Base-by-base conservation (phyloP, 495 filamentous ascomycete species). In the Tetracladium marchalianum region DNA sequence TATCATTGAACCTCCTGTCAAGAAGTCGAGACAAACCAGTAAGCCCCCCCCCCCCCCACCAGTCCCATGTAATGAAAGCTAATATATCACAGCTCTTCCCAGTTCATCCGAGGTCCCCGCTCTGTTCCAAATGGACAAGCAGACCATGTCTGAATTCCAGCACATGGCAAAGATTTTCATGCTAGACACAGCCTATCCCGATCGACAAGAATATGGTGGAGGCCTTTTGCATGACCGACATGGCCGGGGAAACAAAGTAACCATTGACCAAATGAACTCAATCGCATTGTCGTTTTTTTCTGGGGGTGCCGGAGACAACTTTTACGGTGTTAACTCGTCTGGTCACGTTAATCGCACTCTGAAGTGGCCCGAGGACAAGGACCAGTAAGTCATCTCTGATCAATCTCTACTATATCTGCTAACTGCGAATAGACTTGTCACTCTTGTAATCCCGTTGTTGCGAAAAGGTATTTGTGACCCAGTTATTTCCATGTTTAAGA, bases 131-230 rank as follows among this genome's bases (percentile, higher is more conserved):
- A 27, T 27, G 22, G 22, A 27, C 22, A 27, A 27, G 22, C 3
- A 27, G 22, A 27, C 22, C 22, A 27, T 27, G 22, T 8, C 41
- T n/a, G n/a, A n/a, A n/a, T n/a, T 82, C 1, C 75, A 81, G 58
- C 68, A 73, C 1, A 75, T 71, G 5, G 77, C 77, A 0, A 82
- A 81, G 52, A 52, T 47, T 9, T 82, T 74, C 51, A 82, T 82
- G 78, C 62, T 82, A 12, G 67, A 81, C 54, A 60, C 71, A 19
- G 54, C 64, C 5, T 58, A 77, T 47, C 76, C 77, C 1, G 76
- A 81, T 11, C 63, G 78, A 27, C 68, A 68, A 35, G 69, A 77
- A 8, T 81, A 77, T 48, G 75, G 81, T 1, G 78, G 77, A 5
- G 74, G 69, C 38, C 64, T 72, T 27, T 27, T 27, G 22, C 7